Conservation (phyloP, 192 early-diverging fungal genomes). For the Diversispora eburnea region DNA sequence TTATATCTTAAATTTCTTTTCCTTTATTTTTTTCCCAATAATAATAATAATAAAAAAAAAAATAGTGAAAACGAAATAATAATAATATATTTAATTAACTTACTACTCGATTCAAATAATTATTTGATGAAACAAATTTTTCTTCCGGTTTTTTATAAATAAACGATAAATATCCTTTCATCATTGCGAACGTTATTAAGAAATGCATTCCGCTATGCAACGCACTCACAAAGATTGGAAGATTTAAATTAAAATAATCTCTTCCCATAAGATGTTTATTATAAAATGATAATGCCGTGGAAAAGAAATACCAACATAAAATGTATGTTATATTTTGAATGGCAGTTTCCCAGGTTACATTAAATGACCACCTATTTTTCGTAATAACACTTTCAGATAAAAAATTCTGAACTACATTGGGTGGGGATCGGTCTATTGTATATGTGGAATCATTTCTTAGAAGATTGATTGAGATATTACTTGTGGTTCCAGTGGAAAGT, state of each 20-base stretch:
- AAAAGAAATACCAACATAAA: constrained; percentile 71
- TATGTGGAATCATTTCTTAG: too few species aligned
- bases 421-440: constrained; percentile 1
- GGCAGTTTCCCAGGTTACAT: neutral
- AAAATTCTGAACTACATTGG: constrained; percentile 18
- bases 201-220: constrained; percentile 73
- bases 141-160: constrained; percentile 37
- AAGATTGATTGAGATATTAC: too few species aligned
- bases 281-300: constrained; percentile 72
- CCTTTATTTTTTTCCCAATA: neutral
- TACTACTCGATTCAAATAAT: constrained; percentile 43
- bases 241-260: constrained; percentile 67
- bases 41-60: too few species aligned
- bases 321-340: constrained; percentile 48
- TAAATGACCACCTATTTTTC: neutral
- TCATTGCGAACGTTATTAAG: constrained; percentile 54
- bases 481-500: too few species aligned
- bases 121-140: constrained; percentile 35
- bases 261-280: constrained; percentile 81
- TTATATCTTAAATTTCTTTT: neutral
- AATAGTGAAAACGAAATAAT: neutral
- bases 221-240: constrained; percentile 75
- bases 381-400: constrained; percentile 22
- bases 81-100: constrained; percentile 26
- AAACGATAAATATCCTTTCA: constrained; percentile 39